These are phyloP conservation scores for Teunomyces atbi DNA, from an alignment of 805 yeast species.

Conservation along the genomic window DNA sequence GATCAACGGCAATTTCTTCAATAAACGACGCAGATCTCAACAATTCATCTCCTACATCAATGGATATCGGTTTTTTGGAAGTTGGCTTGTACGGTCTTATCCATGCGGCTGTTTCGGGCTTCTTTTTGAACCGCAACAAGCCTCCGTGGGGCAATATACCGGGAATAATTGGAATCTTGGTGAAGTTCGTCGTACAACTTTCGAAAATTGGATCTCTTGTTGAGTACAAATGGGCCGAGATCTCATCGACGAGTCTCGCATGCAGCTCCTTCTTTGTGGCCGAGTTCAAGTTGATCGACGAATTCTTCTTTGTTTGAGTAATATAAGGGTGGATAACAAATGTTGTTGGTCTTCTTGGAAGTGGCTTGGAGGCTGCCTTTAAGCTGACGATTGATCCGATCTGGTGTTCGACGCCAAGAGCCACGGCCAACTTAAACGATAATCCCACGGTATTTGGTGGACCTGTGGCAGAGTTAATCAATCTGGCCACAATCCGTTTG, in stretches of 20 bases:
- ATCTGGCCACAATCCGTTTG: slow-evolving; percentile 49
- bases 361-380: slow-evolving; percentile 41
- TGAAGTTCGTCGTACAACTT: slow-evolving; percentile 48
- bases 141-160: slow-evolving; percentile 59
- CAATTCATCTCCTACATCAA: slow-evolving; percentile 53
- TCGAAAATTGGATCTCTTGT: slow-evolving; percentile 15
- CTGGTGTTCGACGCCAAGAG: slow-evolving; percentile 49
- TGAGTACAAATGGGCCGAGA: slow-evolving; percentile 18
- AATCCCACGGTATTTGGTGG: slow-evolving; percentile 49
- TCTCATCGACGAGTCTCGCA: slow-evolving; percentile 16
- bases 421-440: slow-evolving; percentile 51
- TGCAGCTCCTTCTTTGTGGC: slow-evolving; percentile 28
- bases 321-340: slow-evolving; percentile 56
- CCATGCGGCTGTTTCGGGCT: slow-evolving; percentile 46
- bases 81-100: slow-evolving; percentile 30
- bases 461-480: slow-evolving; percentile 35
- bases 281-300: slow-evolving; percentile 26
- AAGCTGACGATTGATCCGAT: slow-evolving; percentile 57
- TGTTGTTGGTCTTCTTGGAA: slow-evolving; percentile 36
- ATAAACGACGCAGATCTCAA: slow-evolving; percentile 45
- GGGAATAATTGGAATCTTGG: slow-evolving; percentile 52
- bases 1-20: slow-evolving; percentile 10
- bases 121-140: slow-evolving; percentile 47
- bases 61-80: slow-evolving; percentile 25
- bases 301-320: slow-evolving; percentile 37